These are phyloP conservation scores for Lachnellula hyalina DNA, from an alignment of 2,329 filamentous ascomycete genomes.

Conservation along the genomic window DNA sequence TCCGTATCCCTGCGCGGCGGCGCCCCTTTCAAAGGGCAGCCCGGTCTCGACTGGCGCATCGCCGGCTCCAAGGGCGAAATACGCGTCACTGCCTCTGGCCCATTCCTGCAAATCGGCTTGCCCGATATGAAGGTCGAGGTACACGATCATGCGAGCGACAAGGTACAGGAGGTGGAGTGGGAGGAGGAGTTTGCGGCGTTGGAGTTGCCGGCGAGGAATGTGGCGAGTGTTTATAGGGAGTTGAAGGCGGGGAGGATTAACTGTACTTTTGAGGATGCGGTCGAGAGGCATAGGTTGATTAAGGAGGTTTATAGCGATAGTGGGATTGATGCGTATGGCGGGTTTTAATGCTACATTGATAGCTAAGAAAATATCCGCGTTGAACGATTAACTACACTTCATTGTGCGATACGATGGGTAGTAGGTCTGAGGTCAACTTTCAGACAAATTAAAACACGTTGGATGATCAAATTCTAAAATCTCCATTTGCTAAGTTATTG, in stretches of 20 bases:
- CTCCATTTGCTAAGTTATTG: too few species aligned
- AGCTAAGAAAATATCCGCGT: neutral
- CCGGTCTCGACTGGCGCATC: constrained; percentile 43
- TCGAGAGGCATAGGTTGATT: constrained; percentile 23
- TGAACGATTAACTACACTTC: too few species aligned
- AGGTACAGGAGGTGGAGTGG: constrained; percentile 8
- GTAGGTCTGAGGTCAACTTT: too few species aligned
- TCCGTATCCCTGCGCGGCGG: constrained; percentile 16
- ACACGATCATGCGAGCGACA: constrained; percentile 8
- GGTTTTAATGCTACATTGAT: neutral
- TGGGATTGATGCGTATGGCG: constrained; percentile 4
- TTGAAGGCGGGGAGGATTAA: constrained; percentile 10
- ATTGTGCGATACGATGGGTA: too few species aligned
- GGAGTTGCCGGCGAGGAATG: constrained; percentile 15
- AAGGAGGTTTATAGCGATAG: constrained; percentile 21
- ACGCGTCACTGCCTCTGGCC: constrained; percentile 7
- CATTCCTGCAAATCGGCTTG: constrained; percentile 17
- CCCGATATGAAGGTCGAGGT: constrained; percentile 16
- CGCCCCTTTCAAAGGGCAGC: constrained; percentile 6
- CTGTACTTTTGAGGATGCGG: constrained; percentile 25
- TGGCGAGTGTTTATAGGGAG: constrained; percentile 17
- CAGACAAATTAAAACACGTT: too few species aligned
- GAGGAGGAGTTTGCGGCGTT: constrained; percentile 13
- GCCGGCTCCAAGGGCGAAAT: constrained; percentile 46
- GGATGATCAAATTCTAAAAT: too few species aligned